Percentiles rank a stretch among this genome's conserved stretches.
Evolutionary conservation across 371 early-diverging fungal genomes (phyloP).

Genomic region (Mortierella sp.): DNA sequence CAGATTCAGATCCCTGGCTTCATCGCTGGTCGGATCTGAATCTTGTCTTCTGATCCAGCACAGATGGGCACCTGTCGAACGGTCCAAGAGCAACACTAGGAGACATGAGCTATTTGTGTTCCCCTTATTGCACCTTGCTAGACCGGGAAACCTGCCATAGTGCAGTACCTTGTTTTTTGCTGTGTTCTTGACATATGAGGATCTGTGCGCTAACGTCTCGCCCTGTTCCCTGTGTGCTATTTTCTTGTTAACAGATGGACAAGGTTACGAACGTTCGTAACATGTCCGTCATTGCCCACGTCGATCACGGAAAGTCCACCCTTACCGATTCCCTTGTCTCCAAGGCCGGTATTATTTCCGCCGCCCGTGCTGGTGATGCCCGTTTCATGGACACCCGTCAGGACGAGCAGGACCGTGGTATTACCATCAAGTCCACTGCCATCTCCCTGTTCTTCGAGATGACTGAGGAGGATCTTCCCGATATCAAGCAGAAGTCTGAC

Average conservation of each 20-base stretch:
- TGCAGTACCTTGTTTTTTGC: background rate
- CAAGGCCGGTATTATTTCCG: constrained; percentile 99
- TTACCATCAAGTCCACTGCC: constrained; percentile 99
- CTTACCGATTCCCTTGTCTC: constrained; percentile 98
- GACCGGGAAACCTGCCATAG: no score
- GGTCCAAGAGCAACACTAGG: no score
- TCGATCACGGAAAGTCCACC: constrained; percentile 98
- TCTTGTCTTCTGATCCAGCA: background rate
- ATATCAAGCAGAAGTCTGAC: constrained; percentile 93
- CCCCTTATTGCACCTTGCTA: no score
- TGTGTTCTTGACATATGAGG: background rate
- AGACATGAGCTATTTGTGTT: no score
- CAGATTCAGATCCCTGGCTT: constrained; percentile 1
- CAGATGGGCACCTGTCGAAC: no score
- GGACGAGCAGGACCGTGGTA: constrained; percentile 99
- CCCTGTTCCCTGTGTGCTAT: background rate
- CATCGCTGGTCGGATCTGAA: background rate
- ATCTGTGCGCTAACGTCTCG: background rate
- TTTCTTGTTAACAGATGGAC: constrained; percentile 53
- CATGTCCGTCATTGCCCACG: constrained; percentile 99
- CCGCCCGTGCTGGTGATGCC: constrained; percentile 96
- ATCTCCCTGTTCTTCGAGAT: constrained; percentile 99
- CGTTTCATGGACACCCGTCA: constrained; percentile 99
- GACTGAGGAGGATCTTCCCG: constrained; percentile 85
- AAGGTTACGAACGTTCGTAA: constrained; percentile 97